Evolutionary conservation across 192 early-diverging fungal species (phyloP).

Genomic region (Globomyces pollinis-pini): DNA sequence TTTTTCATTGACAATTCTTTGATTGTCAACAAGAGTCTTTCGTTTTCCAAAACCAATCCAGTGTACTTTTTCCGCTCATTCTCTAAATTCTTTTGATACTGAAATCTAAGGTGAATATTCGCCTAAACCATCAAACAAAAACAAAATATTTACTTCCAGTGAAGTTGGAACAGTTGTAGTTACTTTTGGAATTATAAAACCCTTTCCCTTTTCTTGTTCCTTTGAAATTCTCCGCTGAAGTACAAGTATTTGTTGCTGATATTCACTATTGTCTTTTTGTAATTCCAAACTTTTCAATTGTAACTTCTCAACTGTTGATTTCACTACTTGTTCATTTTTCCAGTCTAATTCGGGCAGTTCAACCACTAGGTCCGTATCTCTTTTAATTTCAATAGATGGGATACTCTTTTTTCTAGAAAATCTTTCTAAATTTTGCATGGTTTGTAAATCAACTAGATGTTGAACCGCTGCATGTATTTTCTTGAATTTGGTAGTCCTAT

Average conservation of each 20-base stretch:
- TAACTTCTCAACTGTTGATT: too few species aligned
- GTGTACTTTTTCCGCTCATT: slow-evolving; percentile 9
- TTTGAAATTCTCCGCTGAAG: not conserved
- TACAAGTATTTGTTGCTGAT: not conserved
- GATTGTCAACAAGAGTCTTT: not conserved
- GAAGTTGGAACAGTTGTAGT: slow-evolving; percentile 10
- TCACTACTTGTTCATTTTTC: too few species aligned
- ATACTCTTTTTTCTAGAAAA: too few species aligned
- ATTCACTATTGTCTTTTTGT: too few species aligned
- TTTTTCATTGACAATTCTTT: slow-evolving; percentile 2
- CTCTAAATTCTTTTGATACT: slow-evolving; percentile 12
- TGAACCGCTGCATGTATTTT: too few species aligned
- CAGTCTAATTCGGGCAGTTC: too few species aligned
- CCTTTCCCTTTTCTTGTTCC: slow-evolving; percentile 7
- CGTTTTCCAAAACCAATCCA: slow-evolving; percentile 3
- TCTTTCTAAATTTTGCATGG: too few species aligned
- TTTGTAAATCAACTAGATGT: too few species aligned
- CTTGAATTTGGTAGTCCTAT: too few species aligned
- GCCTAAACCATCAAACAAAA: not conserved
- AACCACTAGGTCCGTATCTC: too few species aligned
- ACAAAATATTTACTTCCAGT: slow-evolving; percentile 13
- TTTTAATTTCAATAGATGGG: too few species aligned
- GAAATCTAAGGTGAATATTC: slow-evolving; percentile 9
- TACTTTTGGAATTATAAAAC: not conserved
- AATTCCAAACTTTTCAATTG: too few species aligned